Base-by-base conservation (phyloP, 371 early-diverging fungal genomes). In the Mortierella sp. region DNA sequence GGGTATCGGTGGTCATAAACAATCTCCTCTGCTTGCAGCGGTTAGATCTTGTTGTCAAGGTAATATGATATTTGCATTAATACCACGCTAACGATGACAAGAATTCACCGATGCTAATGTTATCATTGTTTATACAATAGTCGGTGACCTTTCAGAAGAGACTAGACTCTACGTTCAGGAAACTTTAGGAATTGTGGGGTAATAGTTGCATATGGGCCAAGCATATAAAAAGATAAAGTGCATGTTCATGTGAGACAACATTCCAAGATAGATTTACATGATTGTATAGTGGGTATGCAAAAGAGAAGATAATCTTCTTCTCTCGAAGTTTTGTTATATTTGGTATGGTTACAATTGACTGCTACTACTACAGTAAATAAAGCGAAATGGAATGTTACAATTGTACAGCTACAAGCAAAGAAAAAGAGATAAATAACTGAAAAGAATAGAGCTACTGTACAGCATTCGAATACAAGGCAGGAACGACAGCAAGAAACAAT, bases 31-130 rank as follows among this genome's bases (percentile, higher is more conserved):
- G 26, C 47, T 80, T 26, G 71, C 75, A 12, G 74, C 80, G 4
- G 80, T 80, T 15, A 66, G 51, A 58, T 69, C 68, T 32, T 80
- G 80, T 37, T 80, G 80, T 61, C 32, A 64, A 64, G 75, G 80
- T 80, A 74, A 60, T 34, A 8, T 0, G 2, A 28, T 19, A 10
- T 17, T 35, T 51, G 32, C 17, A 15, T 43, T 43, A 15, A 23
- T 26, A 23, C 6, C n/a, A n/a, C n/a, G n/a, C n/a, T n/a, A n/a
- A n/a, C 23, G 28, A 51, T 15, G 13, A 9, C 40, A 37, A 4
- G 43, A 43, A 43, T 43, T 10, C 10, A 37, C 13, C 40, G 40
- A 57, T 32, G n/a, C 57, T 32, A 57, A 43, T 17, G 10, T 17
- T 43, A 15, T 19, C 37, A 31, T 57, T 19, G 22, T 34, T 53